These are phyloP conservation scores for Lotus japonicus DNA, from an alignment of 306 rosid species.

Conservation along the genomic window DNA sequence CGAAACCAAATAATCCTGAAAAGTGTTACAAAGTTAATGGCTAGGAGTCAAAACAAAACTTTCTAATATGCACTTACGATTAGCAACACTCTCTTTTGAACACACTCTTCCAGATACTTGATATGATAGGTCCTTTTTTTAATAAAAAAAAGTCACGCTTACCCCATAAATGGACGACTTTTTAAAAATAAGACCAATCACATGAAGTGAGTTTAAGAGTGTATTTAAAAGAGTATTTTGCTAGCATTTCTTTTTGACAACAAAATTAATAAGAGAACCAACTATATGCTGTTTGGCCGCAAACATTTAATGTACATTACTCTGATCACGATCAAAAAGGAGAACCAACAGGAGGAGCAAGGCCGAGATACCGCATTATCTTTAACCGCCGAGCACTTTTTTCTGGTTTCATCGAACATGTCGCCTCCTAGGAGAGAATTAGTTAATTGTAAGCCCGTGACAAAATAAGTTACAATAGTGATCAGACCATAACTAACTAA, in stretches of 20 bases:
- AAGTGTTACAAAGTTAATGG: not conserved
- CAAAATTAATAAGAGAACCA: not conserved
- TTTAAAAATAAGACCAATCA: too few relatives aligned
- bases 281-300: not conserved
- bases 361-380: constrained; percentile 80
- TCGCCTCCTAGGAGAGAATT: constrained; percentile 43
- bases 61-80: not conserved
- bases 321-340: constrained; percentile 33
- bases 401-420: constrained; percentile 38
- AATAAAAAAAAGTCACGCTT: too few relatives aligned
- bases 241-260: not conserved
- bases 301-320: constrained; percentile 7
- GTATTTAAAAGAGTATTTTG: too few relatives aligned
- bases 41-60: not conserved
- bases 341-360: constrained; percentile 65
- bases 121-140: too few relatives aligned
- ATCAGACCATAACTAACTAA: constrained; percentile 1
- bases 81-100: too few relatives aligned
- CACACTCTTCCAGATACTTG: too few relatives aligned
- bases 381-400: constrained; percentile 44
- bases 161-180: too few relatives aligned
- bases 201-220: too few relatives aligned
- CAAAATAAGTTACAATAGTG: not conserved
- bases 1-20: not conserved
- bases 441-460: constrained; percentile 9